A percentile compares a stretch with the other conserved stretches of the same genome.
Conservation (phyloP, 2,329 filamentous ascomycete species). For the Acrodontium crateriforme region DNA sequence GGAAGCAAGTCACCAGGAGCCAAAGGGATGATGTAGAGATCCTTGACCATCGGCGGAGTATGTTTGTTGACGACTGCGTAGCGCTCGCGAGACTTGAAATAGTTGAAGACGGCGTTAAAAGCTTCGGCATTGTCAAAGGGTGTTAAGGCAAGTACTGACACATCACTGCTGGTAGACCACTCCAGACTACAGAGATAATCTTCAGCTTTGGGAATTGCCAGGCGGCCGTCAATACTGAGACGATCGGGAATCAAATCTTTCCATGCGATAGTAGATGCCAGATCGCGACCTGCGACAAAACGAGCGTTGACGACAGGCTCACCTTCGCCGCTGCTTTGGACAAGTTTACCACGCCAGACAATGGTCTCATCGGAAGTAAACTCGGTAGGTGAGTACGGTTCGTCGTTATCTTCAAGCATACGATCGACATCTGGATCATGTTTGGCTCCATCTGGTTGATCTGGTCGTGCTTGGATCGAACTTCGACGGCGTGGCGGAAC, state of each 20-base stretch:
- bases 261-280: constrained; percentile 56
- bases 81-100: constrained; percentile 67
- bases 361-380: constrained; percentile 54
- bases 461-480: constrained; percentile 14
- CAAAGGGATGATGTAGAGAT: constrained; percentile 83
- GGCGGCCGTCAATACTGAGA: constrained; percentile 62
- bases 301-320: constrained; percentile 52
- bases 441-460: constrained; percentile 41
- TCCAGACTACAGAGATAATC: constrained; percentile 82
- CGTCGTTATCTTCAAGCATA: constrained; percentile 68
- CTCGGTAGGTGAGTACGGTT: constrained; percentile 70
- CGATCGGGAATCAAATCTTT: constrained; percentile 56
- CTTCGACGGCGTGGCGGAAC: constrained; percentile 30
- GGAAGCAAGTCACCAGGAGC: constrained; percentile 58
- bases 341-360: constrained; percentile 63
- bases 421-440: constrained; percentile 84
- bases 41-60: constrained; percentile 51
- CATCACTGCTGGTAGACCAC: constrained; percentile 68
- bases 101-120: constrained; percentile 70
- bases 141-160: constrained; percentile 63
- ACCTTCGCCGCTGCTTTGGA: constrained; percentile 24
- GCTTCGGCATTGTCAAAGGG: constrained; percentile 46
- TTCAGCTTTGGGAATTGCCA: constrained; percentile 68
- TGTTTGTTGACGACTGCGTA: constrained; percentile 74
- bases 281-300: constrained; percentile 72